Base-by-base conservation (phyloP, 2,329 filamentous ascomycete species). In the Stemphylium vesicarium region DNA sequence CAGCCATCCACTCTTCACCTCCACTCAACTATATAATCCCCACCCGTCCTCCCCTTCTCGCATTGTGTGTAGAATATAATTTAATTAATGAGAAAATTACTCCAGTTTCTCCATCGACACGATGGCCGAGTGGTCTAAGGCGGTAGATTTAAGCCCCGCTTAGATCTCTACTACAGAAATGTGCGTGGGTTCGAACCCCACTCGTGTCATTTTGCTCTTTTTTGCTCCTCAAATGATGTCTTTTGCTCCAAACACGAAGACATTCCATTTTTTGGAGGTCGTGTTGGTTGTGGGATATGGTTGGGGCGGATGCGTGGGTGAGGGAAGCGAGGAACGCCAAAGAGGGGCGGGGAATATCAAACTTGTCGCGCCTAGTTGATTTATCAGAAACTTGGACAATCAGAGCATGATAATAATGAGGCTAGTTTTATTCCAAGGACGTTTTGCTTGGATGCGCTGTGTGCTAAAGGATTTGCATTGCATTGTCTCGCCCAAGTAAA, bases 81-180 rank as follows among this genome's bases (percentile, higher is more conserved):
- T 1, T 2, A 11, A 15, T 2, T 15, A 31, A 3, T 5, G 5
- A 6, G 3, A 42, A 45, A 40, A 15, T 41, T 24, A 22, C 7
- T 41, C 29, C 41, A 49, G 46, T 50, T 56, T 62, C 40, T 55
- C 52, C 52, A 35, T 50, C 33, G 65, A 65, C 65, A 68, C 62
- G 65, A 68, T 68, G 65, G 65, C 65, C 65, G 65, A 68, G 64
- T 67, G 64, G 64, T 69, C 65, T 70, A 70, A 68, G 67, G 67
- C 65, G 68, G 66, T 71, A 71, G 66, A 68, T 69, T 71, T 69
- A 71, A 70, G 67, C 56, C 15, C 8, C 31, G 50, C 51, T 59
- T 56, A 36, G 42, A 59, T 62, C 65, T 66, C 65, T 70, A 70
- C 67, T 70, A 64, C 64, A 62, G 68, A 63, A 69, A 70, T 63